These are phyloP conservation scores for Dactylellina leptospora DNA, from an alignment of 2,329 filamentous ascomycete genomes.

Conservation along the genomic window DNA sequence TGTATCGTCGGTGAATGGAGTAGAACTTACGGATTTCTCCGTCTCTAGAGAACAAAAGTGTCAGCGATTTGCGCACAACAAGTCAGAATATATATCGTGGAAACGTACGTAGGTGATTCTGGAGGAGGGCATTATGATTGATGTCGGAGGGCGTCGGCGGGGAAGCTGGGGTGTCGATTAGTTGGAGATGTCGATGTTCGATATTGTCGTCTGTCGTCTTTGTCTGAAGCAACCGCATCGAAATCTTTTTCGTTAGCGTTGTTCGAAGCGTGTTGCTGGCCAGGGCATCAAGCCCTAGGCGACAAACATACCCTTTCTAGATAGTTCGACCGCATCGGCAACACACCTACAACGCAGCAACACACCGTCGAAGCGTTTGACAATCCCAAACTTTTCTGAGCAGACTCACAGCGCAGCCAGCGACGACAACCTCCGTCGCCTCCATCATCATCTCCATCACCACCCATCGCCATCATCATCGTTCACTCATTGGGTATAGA, in stretches of 20 bases:
- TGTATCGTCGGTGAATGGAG: conserved; percentile 14
- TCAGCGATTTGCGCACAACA: conserved; percentile 58
- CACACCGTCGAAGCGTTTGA: conserved; percentile 15
- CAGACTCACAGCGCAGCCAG: conserved; percentile 40
- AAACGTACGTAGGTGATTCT: conserved; percentile 68
- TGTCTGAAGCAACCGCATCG: conserved; percentile 23
- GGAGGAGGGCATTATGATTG: conserved; percentile 65
- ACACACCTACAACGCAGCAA: conserved; percentile 17
- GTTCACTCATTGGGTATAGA: conserved; percentile 43
- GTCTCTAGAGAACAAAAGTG: conserved; percentile 62
- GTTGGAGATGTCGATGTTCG: conserved; percentile 46
- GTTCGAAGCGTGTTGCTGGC: conserved; percentile 20
- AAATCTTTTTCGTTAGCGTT: conserved; percentile 51
- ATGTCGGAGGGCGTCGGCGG: conserved; percentile 55
- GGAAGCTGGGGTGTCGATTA: conserved; percentile 28
- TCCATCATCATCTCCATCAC: conserved; percentile 44
- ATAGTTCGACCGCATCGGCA: conserved; percentile 1
- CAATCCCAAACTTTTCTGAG: conserved; percentile 38
- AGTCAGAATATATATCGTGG: not conserved
- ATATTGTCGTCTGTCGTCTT: conserved; percentile 53
- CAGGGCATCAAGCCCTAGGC: conserved; percentile 41
- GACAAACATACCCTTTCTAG: conserved; percentile 37
- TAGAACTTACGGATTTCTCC: conserved; percentile 64
- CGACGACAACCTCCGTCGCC: conserved; percentile 33
- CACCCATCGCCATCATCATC: conserved; percentile 38